Percentiles rank a stretch among this genome's conserved stretches.
Evolutionary conservation across 1,284 basidiomycete species (phyloP).

Genomic region (Boletellus sp.): DNA sequence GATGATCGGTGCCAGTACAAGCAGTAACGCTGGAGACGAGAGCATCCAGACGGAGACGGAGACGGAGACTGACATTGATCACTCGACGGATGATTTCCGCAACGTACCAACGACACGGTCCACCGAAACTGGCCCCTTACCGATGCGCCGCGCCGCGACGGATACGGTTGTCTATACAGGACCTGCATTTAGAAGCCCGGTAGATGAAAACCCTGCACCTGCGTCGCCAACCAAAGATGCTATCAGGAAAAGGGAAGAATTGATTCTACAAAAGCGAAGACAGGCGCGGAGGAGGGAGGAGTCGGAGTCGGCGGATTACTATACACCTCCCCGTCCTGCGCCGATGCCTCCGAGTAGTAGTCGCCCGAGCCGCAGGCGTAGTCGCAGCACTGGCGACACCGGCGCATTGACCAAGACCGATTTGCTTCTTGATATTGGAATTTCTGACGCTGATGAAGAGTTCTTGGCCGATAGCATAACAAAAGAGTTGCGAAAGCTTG

Average conservation of each 20-base stretch:
- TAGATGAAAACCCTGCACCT: slow-evolving; percentile 14
- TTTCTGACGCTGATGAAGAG: slow-evolving; percentile 45
- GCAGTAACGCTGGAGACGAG: slow-evolving; percentile 33
- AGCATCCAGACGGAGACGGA: slow-evolving; percentile 41
- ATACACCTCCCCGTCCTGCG: slow-evolving; percentile 28
- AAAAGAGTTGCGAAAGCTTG: slow-evolving; percentile 59
- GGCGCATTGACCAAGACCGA: slow-evolving; percentile 40
- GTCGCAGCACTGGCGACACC: slow-evolving; percentile 71
- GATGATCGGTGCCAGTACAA: slow-evolving; percentile 28
- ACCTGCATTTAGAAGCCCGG: slow-evolving; percentile 29
- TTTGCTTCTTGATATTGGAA: slow-evolving; percentile 40
- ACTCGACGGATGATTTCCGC: slow-evolving; percentile 22
- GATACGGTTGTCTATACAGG: slow-evolving; percentile 40
- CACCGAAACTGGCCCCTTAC: slow-evolving; percentile 20
- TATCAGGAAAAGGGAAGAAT: slow-evolving; percentile 60
- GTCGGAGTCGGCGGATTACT: slow-evolving; percentile 40
- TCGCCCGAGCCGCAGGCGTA: slow-evolving; percentile 57
- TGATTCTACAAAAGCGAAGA: slow-evolving; percentile 69
- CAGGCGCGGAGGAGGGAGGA: slow-evolving; percentile 55
- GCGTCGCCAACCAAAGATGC: slow-evolving; percentile 60
- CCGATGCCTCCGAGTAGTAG: slow-evolving; percentile 36
- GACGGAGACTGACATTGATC: slow-evolving; percentile 36
- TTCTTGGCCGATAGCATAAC: slow-evolving; percentile 63
- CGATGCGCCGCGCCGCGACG: slow-evolving; percentile 44
- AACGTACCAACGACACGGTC: slow-evolving; percentile 8